Conservation (phyloP, 2,329 filamentous ascomycete genomes). For the Scytalidium lignicola region DNA sequence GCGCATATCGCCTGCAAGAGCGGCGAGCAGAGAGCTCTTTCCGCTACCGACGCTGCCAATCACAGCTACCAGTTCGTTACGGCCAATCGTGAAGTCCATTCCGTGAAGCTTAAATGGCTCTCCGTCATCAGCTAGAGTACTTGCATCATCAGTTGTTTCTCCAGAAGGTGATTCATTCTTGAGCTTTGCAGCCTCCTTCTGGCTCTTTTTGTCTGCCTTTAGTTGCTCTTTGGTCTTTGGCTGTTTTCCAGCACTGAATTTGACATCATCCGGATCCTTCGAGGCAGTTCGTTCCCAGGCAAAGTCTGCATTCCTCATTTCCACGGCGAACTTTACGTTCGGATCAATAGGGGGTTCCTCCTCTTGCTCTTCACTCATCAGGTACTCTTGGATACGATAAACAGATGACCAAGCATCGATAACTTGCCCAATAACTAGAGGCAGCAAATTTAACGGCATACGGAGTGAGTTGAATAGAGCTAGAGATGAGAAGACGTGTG, state of each 20-base stretch:
- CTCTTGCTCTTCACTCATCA: conserved; percentile 77
- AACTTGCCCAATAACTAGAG: conserved; percentile 80
- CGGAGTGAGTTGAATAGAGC: conserved; percentile 90
- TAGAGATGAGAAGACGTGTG: conserved; percentile 84
- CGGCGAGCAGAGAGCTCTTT: conserved; percentile 84
- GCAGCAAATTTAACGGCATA: conserved; percentile 83
- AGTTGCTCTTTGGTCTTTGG: conserved; percentile 44
- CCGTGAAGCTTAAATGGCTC: conserved; percentile 70
- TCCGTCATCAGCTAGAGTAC: conserved; percentile 46
- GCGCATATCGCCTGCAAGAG: conserved; percentile 90
- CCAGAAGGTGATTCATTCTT: conserved; percentile 31
- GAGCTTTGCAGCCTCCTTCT: conserved; percentile 38
- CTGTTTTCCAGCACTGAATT: conserved; percentile 39
- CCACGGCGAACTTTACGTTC: conserved; percentile 68
- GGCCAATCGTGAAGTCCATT: conserved; percentile 61
- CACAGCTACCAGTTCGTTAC: conserved; percentile 76
- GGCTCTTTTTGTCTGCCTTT: conserved; percentile 33
- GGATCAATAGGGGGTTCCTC: conserved; percentile 80
- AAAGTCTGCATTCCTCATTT: conserved; percentile 69
- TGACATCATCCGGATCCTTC: conserved; percentile 41
- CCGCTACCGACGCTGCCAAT: conserved; percentile 87
- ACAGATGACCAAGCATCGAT: conserved; percentile 86
- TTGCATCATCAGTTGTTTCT: conserved; percentile 42
- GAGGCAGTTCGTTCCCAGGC: conserved; percentile 75
- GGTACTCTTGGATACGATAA: conserved; percentile 79